Conservation (phyloP, 2,329 filamentous ascomycete genomes). For the Bipolaris bicolor region DNA sequence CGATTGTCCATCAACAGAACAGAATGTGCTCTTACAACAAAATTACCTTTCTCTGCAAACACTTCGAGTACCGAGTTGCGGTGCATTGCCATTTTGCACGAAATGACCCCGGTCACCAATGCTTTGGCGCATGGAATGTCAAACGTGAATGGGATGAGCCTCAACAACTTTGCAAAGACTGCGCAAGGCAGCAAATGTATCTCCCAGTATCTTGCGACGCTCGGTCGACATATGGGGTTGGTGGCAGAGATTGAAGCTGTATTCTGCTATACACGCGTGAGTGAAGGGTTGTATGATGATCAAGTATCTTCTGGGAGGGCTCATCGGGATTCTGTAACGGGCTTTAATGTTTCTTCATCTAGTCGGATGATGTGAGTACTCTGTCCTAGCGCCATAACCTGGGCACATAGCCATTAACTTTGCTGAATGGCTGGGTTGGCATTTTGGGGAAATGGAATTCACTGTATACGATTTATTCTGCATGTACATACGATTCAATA, state of each 20-base stretch:
- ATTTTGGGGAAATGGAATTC: not conserved
- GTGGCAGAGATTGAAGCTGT: not conserved
- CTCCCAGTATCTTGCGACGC: not conserved
- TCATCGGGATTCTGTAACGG: not conserved
- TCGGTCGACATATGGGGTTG: not conserved
- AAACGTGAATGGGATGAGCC: constrained; percentile 62
- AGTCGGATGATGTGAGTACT: not conserved
- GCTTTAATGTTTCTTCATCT: not conserved
- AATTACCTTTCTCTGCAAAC: constrained; percentile 69
- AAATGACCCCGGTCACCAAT: constrained; percentile 73
- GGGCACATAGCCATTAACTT: not conserved
- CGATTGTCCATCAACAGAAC: not conserved
- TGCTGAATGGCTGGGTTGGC: not conserved
- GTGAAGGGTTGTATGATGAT: not conserved
- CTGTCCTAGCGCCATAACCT: not conserved
- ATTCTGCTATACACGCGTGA: too few species aligned
- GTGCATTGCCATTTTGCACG: constrained; percentile 77
- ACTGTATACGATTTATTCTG: not conserved
- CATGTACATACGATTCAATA: constrained; percentile 4
- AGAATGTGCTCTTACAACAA: constrained; percentile 75
- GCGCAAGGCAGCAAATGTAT: constrained; percentile 1
- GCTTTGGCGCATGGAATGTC: constrained; percentile 70
- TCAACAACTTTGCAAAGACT: constrained; percentile 21
- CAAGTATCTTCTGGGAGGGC: not conserved
- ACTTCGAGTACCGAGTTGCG: constrained; percentile 65